A percentile compares a stretch with the other conserved stretches of the same genome.
phyloP scores from a whole-genome alignment of 768 basidiomycete species.

The Mycena venus region DNA sequence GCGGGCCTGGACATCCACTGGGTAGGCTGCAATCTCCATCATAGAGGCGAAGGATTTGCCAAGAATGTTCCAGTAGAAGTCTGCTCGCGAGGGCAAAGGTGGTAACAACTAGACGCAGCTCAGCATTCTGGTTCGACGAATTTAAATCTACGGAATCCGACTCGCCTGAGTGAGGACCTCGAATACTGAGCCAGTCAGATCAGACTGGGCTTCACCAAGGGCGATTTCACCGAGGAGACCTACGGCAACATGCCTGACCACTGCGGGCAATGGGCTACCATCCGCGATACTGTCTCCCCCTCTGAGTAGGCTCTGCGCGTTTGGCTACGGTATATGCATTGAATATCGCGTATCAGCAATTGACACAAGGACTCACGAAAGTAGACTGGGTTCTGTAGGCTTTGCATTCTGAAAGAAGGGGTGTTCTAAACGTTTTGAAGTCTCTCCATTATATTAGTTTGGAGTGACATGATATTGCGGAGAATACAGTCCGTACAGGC shows the following conservation, averaged over 20 bases:
- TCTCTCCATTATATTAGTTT: too few relatives aligned
- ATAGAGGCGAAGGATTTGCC: conserved; percentile 46
- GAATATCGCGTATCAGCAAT: not conserved
- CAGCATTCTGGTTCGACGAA: not conserved
- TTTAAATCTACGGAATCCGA: too few relatives aligned
- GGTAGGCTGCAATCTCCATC: conserved; percentile 44
- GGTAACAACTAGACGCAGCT: too few relatives aligned
- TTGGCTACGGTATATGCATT: not conserved
- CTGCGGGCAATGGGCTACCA: not conserved
- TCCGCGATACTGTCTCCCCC: not conserved
- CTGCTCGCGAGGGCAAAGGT: not conserved
- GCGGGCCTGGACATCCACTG: conserved; percentile 38
- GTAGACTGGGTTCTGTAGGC: not conserved
- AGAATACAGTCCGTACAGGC: too few relatives aligned
- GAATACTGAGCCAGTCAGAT: not conserved
- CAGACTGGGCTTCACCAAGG: not conserved
- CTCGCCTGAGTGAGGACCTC: not conserved
- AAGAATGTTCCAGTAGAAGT: conserved; percentile 45
- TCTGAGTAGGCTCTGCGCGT: not conserved
- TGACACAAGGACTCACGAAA: not conserved
- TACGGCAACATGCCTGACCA: not conserved
- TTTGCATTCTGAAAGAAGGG: conserved; percentile 7
- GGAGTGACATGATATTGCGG: too few relatives aligned
- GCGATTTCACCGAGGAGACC: not conserved
- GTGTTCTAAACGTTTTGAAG: too few relatives aligned